Evolutionary conservation across 768 basidiomycete genomes (phyloP), one percentile per base, ranked within the genome.

Genomic region (Hypsizygus marmoreus): DNA sequence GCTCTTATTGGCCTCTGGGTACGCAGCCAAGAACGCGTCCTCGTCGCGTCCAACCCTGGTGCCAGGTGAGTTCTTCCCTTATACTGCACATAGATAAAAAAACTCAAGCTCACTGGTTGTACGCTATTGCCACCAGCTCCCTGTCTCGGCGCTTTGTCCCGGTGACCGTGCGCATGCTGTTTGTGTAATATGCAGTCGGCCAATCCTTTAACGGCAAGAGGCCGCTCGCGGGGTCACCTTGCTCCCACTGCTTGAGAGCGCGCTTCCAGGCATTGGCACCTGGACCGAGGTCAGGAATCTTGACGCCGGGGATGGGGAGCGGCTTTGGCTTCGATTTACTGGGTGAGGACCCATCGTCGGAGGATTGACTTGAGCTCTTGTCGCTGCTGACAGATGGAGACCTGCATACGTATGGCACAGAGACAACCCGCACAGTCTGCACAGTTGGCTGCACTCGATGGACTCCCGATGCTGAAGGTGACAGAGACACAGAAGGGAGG

Each of bases 221-320:
- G 11, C 41, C 41, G 13, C n/a, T 26, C 8, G 16, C 17, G 1
- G 6, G 14, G 28, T 49, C 33, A 4, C 35, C 38, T 6, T 37
- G 23, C 13, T 39, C 40, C 42, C 47, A 49, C 14, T 49, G 47
- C 41, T 43, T 26, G n/a, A 49, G 19, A n/a, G 47, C 47, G n/a
- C 11, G 3, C 30, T 40, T 42, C 47, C 47, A 49, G 4, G 42
- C 41, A 17, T 16, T 16, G n/a, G 40, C 19, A 4, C 47, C 47
- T 12, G 20, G 16, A 28, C 10, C 19, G 8, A 49, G 34, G 47
- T 49, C 28, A 3, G 40, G 47, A 29, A 49, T 49, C 12, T 32
- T 31, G 24, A 28, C 38, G 4, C 38, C 38, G 2, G 22, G 24
- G 23, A 39, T 26, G n/a, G 19, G 38, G 38, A 7, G 19, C 36